These are phyloP conservation scores for Paecilomyces formosus DNA, from an alignment of 2,329 filamentous ascomycete species.

Conservation along the genomic window DNA sequence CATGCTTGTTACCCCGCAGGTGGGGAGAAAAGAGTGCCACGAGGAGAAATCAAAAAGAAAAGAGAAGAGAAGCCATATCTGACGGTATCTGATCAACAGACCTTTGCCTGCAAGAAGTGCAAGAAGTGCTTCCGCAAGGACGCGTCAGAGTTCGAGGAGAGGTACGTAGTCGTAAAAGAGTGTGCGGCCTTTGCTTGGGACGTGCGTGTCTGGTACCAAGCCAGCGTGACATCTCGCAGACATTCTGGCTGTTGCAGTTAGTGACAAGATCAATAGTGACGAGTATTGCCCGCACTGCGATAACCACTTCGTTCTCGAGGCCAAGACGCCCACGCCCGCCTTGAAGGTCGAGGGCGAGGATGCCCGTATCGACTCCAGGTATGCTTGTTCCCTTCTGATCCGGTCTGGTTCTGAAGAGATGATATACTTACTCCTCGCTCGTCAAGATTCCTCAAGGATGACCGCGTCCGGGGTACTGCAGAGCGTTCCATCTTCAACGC, in stretches of 20 bases:
- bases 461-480: slow-evolving; percentile 58
- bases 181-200: neutral
- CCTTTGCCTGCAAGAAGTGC: slow-evolving; percentile 97
- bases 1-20: neutral
- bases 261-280: slow-evolving; percentile 49
- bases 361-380: slow-evolving; percentile 69
- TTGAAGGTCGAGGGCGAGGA: slow-evolving; percentile 89
- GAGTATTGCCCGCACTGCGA: slow-evolving; percentile 99
- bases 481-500: slow-evolving; percentile 67
- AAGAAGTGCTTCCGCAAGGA: slow-evolving; percentile 97
- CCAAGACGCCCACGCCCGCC: slow-evolving; percentile 71
- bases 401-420: neutral
- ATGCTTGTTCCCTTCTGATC: slow-evolving; percentile 9
- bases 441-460: slow-evolving; percentile 81
- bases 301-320: slow-evolving; percentile 95
- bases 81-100: slow-evolving; percentile 20
- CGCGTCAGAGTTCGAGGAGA: slow-evolving; percentile 83
- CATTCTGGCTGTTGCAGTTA: too few relatives aligned
- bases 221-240: neutral
- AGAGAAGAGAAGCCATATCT: neutral
- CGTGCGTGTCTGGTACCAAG: neutral
- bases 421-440: neutral
- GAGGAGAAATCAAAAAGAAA: neutral
- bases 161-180: slow-evolving; percentile 26
- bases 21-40: neutral